phyloP scores from a whole-genome alignment of 805 yeast species.

The Yamadazyma endophytica region DNA sequence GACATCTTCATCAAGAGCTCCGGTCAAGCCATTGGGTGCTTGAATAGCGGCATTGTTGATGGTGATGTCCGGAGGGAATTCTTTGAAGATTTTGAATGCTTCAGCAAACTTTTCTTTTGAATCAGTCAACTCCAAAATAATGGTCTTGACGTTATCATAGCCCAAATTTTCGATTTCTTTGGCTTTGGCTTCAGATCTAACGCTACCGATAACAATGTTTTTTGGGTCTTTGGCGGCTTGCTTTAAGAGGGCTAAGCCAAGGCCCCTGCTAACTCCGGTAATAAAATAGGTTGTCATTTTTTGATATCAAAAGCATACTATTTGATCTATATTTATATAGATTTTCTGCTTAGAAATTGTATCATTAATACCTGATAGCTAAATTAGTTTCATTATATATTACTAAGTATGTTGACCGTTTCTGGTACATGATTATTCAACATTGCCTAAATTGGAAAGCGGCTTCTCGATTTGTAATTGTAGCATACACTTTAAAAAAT shows the following conservation, averaged over 20 bases:
- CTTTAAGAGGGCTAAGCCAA: constrained; percentile 29
- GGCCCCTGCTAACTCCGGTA: constrained; percentile 42
- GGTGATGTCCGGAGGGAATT: constrained; percentile 20
- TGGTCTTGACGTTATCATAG: constrained; percentile 5
- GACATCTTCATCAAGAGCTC: no score
- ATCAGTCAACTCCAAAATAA: constrained; percentile 5
- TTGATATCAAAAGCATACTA: no score
- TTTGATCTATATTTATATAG: no score
- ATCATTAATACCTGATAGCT: no score
- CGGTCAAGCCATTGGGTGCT: no score
- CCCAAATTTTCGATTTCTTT: constrained; percentile 2
- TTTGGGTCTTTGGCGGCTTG: constrained; percentile 15
- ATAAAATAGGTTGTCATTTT: constrained; percentile 21
- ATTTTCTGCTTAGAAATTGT: no score
- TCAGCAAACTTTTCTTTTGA: constrained; percentile 3
- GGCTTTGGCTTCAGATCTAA: constrained; percentile 16
- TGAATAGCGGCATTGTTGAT: constrained; percentile 30
- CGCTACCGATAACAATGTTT: constrained; percentile 18
- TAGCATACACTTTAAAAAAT: no score
- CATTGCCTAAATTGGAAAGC: no score
- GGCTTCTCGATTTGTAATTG: no score
- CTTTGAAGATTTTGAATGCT: constrained; percentile 6
- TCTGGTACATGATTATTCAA: no score
- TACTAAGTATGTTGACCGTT: no score
- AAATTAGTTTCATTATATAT: no score